Base-by-base conservation (phyloP, 441 rosid genomes). In the Pelargonium citronellum region DNA sequence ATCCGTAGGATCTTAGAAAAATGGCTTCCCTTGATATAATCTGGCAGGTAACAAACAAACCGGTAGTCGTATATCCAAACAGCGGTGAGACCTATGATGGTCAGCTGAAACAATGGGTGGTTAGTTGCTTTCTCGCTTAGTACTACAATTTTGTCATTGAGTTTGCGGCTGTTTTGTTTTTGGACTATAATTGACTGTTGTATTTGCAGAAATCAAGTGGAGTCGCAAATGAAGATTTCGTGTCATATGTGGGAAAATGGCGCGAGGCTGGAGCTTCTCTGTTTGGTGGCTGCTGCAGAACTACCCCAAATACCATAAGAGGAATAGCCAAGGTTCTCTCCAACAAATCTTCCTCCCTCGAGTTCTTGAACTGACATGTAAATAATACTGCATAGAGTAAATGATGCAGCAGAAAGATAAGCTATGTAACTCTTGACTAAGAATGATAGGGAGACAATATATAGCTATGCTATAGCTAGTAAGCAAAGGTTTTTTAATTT, bases 241-340 rank as follows among this genome's bases (percentile, higher is more conserved):
- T 91, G 72, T 86, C 98, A 11, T 87, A 81, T 69, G 76, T 92
- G 22, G 73, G 80, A 15, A 84, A 78, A 70, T 92, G 97, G 97
- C 74, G 69, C 3, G 87, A 91, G 1, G 97, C 87, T 0, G 96
- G 98, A 0, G 96, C 94, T 0, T 84, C 85, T 27, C 77, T 92
- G 9, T 83, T 87, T 44, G 98, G 96, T 41, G 96, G 98, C n/a
- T 92, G 98, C 81, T 92, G 98, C 76, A 81, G 96, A 77, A 91
- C 98, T 19, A 89, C 96, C 67, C 97, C 98, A 57, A 84, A 80
- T 61, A 92, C 97, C 43, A 86, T 88, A 71, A 82, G 78, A 71
- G 92, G 87, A 37, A 89, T 91, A 71, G 60, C 85, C 53, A 83
- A 77, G 67, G 69, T 77, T 70, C 83, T 92, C 43, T 79, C 85